Conservation (phyloP, 257 asterid genomes). For the Handroanthus guayacan region DNA sequence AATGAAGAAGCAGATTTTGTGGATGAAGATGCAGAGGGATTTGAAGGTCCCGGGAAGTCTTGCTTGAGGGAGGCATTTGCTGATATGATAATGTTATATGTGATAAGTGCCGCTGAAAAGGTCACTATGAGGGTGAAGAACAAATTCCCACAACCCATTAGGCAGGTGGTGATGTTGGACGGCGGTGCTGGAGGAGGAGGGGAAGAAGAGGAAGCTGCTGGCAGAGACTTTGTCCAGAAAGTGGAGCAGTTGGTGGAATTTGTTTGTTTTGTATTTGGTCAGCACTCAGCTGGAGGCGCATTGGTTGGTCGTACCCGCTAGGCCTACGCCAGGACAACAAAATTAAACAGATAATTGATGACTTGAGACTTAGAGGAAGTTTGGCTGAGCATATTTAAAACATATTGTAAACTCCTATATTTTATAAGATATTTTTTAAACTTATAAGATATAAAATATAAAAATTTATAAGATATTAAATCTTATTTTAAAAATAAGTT, state of each 20-base stretch:
- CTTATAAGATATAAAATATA: too few species aligned
- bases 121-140: constrained; percentile 72
- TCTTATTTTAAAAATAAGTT: too few species aligned
- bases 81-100: constrained; percentile 88
- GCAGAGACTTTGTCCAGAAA: background rate
- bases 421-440: too few species aligned
- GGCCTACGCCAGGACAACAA: too few species aligned
- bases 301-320: too few species aligned
- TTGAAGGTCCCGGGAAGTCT: constrained; percentile 71
- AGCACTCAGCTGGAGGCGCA: too few species aligned
- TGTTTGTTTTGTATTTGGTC: background rate
- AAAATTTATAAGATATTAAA: too few species aligned
- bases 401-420: too few species aligned
- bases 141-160: constrained; percentile 80
- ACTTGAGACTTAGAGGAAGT: too few species aligned
- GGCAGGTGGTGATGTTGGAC: background rate
- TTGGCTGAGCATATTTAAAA: too few species aligned
- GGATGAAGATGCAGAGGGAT: constrained; percentile 38
- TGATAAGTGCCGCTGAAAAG: constrained; percentile 82
- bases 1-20: background rate
- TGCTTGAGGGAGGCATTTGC: constrained; percentile 88
- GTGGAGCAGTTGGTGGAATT: background rate
- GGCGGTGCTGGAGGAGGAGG: background rate
- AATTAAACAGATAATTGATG: too few species aligned
- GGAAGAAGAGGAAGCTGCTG: background rate